These are phyloP conservation scores for Pseudopyricularia javanii DNA, from an alignment of 2,329 filamentous ascomycete species.

Conservation along the genomic window DNA sequence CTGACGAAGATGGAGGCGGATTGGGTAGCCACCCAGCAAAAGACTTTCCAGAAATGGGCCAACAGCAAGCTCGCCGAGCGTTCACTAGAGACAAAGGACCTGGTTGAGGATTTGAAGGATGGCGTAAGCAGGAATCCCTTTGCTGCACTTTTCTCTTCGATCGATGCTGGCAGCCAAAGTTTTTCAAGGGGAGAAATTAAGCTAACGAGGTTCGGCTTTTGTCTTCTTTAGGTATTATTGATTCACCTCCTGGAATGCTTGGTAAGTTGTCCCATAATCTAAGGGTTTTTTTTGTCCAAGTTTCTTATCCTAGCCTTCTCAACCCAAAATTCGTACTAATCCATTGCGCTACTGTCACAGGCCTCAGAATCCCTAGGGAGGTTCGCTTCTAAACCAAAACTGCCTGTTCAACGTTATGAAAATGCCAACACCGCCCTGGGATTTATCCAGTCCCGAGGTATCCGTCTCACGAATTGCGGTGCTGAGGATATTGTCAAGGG, in stretches of 20 bases:
- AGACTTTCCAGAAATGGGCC: conserved; percentile 99
- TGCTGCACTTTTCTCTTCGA: not conserved
- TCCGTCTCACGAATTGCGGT: conserved; percentile 97
- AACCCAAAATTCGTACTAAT: not conserved
- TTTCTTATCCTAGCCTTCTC: not conserved
- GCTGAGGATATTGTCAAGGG: conserved; percentile 97
- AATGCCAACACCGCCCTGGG: conserved; percentile 94
- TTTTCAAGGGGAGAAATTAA: not conserved
- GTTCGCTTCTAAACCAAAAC: conserved; percentile 91
- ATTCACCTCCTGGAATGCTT: conserved; percentile 97
- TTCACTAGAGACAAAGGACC: conserved; percentile 68
- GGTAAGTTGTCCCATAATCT: conserved; percentile 35
- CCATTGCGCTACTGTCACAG: not conserved
- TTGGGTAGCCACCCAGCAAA: conserved; percentile 80
- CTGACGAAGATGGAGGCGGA: conserved; percentile 52
- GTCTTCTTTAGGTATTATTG: conserved; percentile 62
- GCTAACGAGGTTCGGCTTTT: not conserved
- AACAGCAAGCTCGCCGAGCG: conserved; percentile 86
- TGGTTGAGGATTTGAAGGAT: conserved; percentile 83
- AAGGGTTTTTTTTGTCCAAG: not conserved
- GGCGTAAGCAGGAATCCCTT: conserved; percentile 50
- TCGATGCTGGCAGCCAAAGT: not conserved
- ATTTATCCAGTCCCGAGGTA: conserved; percentile 72
- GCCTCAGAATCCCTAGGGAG: conserved; percentile 71
- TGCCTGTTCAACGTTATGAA: conserved; percentile 93